Conservation (phyloP, 1,284 basidiomycete genomes). For the Erythrobasidium hasegawianum region DNA sequence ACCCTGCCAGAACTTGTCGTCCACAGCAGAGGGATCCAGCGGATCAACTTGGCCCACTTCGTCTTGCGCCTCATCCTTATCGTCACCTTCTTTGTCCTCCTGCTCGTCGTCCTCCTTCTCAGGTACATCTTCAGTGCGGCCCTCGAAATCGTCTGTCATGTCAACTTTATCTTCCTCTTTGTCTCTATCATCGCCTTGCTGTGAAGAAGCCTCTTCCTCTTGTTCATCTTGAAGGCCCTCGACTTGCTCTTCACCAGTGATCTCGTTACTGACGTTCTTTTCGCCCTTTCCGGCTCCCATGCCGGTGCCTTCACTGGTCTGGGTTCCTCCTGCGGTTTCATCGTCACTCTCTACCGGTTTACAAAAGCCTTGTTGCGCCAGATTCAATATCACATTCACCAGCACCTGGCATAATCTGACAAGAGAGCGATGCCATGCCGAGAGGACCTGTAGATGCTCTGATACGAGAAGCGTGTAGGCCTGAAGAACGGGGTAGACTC, state of each 20-base stretch:
- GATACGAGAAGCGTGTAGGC: constrained; percentile 58
- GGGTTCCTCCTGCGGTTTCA: constrained; percentile 48
- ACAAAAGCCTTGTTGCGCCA: constrained; percentile 88
- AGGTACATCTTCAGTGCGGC: constrained; percentile 20
- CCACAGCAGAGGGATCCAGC: constrained; percentile 78
- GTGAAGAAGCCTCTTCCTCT: constrained; percentile 52
- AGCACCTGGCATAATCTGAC: constrained; percentile 82
- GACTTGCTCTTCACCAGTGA: constrained; percentile 91
- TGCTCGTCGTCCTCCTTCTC: constrained; percentile 58
- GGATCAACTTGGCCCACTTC: constrained; percentile 79
- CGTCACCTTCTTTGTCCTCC: constrained; percentile 58
- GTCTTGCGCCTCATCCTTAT: constrained; percentile 68
- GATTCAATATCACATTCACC: constrained; percentile 66
- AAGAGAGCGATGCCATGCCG: constrained; percentile 67
- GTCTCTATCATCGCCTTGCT: constrained; percentile 57
- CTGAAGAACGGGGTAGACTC: constrained; percentile 64
- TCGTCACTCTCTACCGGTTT: constrained; percentile 67
- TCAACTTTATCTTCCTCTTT: constrained; percentile 58
- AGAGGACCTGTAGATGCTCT: constrained; percentile 58
- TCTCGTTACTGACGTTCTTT: constrained; percentile 85
- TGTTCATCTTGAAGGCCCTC: constrained; percentile 81
- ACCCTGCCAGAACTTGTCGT: constrained; percentile 96
- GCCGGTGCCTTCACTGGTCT: constrained; percentile 65
- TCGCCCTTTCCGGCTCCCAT: constrained; percentile 78
- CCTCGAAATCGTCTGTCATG: constrained; percentile 60